Base-by-base conservation (phyloP, 1,284 basidiomycete species). In the Meripilus lineatus region DNA sequence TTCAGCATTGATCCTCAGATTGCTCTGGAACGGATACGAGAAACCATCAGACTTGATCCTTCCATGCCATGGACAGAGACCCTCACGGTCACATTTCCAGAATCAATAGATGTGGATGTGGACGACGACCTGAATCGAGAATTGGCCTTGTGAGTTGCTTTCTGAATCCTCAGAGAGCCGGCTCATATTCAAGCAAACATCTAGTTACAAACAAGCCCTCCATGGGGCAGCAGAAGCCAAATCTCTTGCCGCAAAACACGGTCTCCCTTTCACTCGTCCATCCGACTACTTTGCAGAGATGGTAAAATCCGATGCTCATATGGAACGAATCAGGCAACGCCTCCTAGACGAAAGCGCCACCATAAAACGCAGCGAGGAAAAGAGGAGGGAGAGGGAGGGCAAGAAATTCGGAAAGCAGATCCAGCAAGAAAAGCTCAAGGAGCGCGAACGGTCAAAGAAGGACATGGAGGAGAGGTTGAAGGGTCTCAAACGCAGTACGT, bases 321-420 rank as follows among this genome's bases (percentile, higher is more conserved):
- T 99, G 96, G 93, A 97, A 64, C 82, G 92, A 38, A 91, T 99
- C 55, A 85, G 96, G 40, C 87, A 93, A 57, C 81, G 88, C 25
- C 70, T 98, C 25, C 77, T 99, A 21, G 90, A 98, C 64, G 95
- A 99, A 63, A 71, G 75, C 22, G 89, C 93, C 3, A 75, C 79
- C 2, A 93, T 98, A 60, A 94, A 97, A 67, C 90, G 89, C 62
- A 80, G 84, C 48, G 94, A 98, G 61, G 88, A 92, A 45, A 94
- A 93, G 59, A 82, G 90, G 58, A 86, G 84, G 58, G 90, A 97
- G 67, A 78, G 95, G 41, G 90, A 97, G 60, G 86, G 93, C 49
- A 98, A 98, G 73, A 98, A 98, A 75, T 96, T 91, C 59, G 95
- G 95, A 38, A 98, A 98, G 66, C 92, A 97, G 67, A 93, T 98